Base-by-base conservation (phyloP, 768 basidiomycete genomes). In the Obba rivulosa region DNA sequence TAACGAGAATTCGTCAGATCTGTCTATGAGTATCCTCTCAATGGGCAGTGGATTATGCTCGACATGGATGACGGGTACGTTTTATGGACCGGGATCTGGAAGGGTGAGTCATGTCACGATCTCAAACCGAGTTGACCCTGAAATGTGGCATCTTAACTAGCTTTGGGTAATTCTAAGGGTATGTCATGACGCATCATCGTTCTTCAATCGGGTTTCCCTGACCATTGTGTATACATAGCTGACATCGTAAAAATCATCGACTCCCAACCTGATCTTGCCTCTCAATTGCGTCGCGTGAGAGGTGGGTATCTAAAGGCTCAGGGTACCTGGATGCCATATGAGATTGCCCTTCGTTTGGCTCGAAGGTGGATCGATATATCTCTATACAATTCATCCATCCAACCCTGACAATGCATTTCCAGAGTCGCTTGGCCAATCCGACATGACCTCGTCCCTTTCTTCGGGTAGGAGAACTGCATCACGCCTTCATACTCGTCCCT, bases 1-100 rank as follows among this genome's bases (percentile, higher is more conserved):
- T 54, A 54, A 56, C 54, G 44, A 41, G 13, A 21, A 39, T 39
- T 16, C 24, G 42, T 37, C 57, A 75, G 90, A 46, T 88, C 89
- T 11, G 91, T 93, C 10, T 92, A 87, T 60, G 91, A 93, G 63
- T 93, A 92, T 58, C 88, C 87, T 1, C 73, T 93, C 48, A 89
- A 90, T 53, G 86, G 84, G 18, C 89, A 92, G 60, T 91, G 89
- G 87, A 88, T 93, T 60, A 92, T 93, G 91, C 90, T 92, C 80
- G 91, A 93, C 69, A 86, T 89, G 61, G 91, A 93, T 63, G 90
- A 92, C 62, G 91, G 91, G 3, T 92, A 90, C 63, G 84, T 93
- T 49, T 72, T 92, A 16, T 93, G 91, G 90, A 93, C 92, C 1
- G 87, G 89, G 9, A 93, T 93, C 45, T 93, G 91, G 91, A 93